Percentiles rank a stretch among this genome's conserved stretches.
Conservation (phyloP, 139 green algal species). For the Pseudopediastrum boryanum region DNA sequence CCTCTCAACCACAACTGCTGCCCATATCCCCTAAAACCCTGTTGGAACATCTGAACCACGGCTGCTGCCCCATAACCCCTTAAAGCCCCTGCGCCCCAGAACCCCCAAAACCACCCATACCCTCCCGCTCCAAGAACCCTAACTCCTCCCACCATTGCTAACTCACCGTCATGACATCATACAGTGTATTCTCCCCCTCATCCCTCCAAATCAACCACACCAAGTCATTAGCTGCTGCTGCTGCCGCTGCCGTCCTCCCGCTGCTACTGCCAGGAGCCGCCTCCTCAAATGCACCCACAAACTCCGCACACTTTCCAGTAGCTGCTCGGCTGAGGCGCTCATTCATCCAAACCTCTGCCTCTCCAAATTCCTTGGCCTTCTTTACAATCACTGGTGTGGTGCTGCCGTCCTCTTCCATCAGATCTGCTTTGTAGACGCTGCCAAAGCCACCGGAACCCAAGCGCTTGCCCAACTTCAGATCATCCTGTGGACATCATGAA, state of each 20-base stretch:
- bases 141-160: too few relatives aligned
- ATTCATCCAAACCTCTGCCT: conserved; percentile 99
- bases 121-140: too few relatives aligned
- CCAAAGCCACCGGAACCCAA: conserved; percentile 93
- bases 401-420: conserved; percentile 55
- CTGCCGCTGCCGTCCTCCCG: conserved; percentile 19
- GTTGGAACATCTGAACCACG: too few relatives aligned
- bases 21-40: too few relatives aligned
- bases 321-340: conserved; percentile 85
- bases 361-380: conserved; percentile 96
- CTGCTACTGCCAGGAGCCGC: conserved; percentile 10
- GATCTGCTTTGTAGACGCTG: conserved; percentile 81
- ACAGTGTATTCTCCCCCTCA: conserved; percentile 22
- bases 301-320: conserved; percentile 71
- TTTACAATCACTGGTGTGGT: conserved; percentile 67
- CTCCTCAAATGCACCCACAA: conserved; percentile 89
- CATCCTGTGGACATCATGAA: conserved; percentile 51
- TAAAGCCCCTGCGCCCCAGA: too few relatives aligned
- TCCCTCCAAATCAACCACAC: conserved; percentile 36
- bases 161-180: conserved; percentile 24
- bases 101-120: too few relatives aligned
- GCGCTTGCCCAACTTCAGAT: conserved; percentile 85
- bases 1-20: too few relatives aligned
- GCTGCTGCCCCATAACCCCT: too few relatives aligned
- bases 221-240: conserved; percentile 1